A percentile compares a stretch with the other conserved stretches of the same genome.
Evolutionary conservation across 257 asterid species (phyloP).

Genomic region (Haberlea rhodopensis): DNA sequence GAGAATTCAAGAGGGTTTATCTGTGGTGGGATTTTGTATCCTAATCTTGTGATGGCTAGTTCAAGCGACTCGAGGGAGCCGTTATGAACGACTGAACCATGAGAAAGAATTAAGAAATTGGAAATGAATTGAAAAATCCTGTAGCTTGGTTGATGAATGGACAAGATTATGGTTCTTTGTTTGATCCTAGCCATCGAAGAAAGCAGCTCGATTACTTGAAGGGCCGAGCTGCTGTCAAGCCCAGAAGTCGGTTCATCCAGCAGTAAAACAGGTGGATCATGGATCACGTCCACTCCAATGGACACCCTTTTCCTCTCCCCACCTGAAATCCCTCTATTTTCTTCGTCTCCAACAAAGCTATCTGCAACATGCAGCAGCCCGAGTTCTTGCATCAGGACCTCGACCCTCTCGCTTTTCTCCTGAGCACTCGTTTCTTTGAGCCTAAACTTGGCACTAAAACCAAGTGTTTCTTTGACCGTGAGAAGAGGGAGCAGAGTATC

Average conservation of each 20-base stretch:
- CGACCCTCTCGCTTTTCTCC: constrained; percentile 54
- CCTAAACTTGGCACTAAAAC: constrained; percentile 68
- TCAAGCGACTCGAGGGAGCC: constrained; percentile 71
- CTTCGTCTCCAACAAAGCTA: constrained; percentile 77
- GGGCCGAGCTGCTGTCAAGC: constrained; percentile 83
- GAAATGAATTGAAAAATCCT: constrained; percentile 64
- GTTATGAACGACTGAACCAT: constrained; percentile 61
- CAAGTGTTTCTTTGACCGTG: constrained; percentile 69
- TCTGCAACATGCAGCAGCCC: constrained; percentile 72
- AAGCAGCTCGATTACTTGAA: constrained; percentile 70
- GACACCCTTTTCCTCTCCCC: constrained; percentile 85
- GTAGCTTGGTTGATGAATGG: constrained; percentile 86
- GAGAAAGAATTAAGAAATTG: constrained; percentile 66
- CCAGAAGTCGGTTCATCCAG: constrained; percentile 94
- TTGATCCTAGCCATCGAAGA: constrained; percentile 69
- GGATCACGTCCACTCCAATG: constrained; percentile 79
- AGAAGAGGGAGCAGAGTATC: constrained; percentile 74
- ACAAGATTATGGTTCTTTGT: constrained; percentile 55
- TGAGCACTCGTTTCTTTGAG: constrained; percentile 41
- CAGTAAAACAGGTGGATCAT: constrained; percentile 69
- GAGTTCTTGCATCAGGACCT: constrained; percentile 71
- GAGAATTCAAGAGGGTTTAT: constrained; percentile 75
- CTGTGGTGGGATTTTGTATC: constrained; percentile 65
- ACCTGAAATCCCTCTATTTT: constrained; percentile 76
- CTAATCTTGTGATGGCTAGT: constrained; percentile 41